Evolutionary conservation across 257 asterid genomes (phyloP).

Genomic region (Solanum ossicruentum): DNA sequence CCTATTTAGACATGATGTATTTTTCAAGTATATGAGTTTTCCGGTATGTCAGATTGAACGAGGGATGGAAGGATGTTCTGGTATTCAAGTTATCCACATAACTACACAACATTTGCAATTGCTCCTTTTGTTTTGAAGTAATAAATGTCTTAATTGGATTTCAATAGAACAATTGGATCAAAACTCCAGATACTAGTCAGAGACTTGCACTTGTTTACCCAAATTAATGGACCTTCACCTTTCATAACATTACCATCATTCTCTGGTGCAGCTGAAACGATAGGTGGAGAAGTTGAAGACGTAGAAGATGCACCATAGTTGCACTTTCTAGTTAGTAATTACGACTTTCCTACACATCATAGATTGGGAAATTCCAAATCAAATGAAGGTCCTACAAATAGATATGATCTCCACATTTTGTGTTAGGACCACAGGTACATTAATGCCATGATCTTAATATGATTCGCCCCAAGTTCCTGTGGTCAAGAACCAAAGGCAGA

Average conservation of each 20-base stretch:
- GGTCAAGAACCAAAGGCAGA: not conserved
- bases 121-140: not conserved
- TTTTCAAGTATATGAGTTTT: not conserved
- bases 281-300: not conserved
- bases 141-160: not conserved
- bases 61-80: not conserved
- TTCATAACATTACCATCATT: not conserved
- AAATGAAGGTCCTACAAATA: constrained; percentile 1
- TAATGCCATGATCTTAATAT: not conserved
- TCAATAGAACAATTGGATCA: not conserved
- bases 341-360: not conserved
- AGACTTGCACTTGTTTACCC: not conserved
- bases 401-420: not conserved
- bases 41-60: not conserved
- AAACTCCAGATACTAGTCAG: not conserved
- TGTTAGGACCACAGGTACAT: not conserved
- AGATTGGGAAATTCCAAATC: not conserved
- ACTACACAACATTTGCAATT: not conserved
- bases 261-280: not conserved
- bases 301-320: not conserved
- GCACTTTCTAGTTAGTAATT: not conserved
- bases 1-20: not conserved
- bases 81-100: not conserved
- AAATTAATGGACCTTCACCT: not conserved
- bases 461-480: not conserved